A percentile compares a stretch with the other conserved stretches of the same genome.
Conservation (phyloP, 495 filamentous ascomycete genomes). For the Aspergillus avenaceus region DNA sequence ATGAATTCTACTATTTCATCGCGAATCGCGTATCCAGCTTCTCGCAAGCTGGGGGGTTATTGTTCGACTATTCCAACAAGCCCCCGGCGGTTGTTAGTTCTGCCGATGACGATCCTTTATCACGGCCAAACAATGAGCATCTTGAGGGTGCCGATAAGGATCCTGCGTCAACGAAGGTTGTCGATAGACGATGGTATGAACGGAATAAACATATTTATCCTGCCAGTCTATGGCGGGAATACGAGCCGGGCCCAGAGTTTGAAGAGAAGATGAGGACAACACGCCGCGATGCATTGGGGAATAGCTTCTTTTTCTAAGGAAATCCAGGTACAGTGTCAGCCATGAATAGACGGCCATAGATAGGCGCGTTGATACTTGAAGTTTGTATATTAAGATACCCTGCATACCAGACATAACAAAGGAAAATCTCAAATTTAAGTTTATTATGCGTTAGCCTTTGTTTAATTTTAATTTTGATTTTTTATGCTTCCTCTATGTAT, state of each 20-base stretch:
- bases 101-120: conserved; percentile 45
- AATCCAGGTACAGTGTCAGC: conserved; percentile 1
- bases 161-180: conserved; percentile 83
- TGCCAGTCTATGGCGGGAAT: conserved; percentile 92
- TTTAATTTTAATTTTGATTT: background rate
- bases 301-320: conserved; percentile 83
- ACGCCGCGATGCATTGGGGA: conserved; percentile 78
- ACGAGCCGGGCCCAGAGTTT: conserved; percentile 86
- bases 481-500: background rate
- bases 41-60: conserved; percentile 42
- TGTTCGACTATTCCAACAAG: conserved; percentile 77
- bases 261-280: conserved; percentile 59
- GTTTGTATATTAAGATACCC: conserved; percentile 17
- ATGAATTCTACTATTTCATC: conserved; percentile 95
- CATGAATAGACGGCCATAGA: conserved; percentile 7
- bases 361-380: background rate
- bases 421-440: background rate
- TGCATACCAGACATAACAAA: background rate
- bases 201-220: conserved; percentile 97
- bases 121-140: conserved; percentile 38
- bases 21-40: conserved; percentile 77
- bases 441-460: background rate
- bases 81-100: conserved; percentile 32
- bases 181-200: conserved; percentile 95
- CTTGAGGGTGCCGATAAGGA: conserved; percentile 80